phyloP scores from a whole-genome alignment of 768 basidiomycete genomes.

The Hericium rajendrae region DNA sequence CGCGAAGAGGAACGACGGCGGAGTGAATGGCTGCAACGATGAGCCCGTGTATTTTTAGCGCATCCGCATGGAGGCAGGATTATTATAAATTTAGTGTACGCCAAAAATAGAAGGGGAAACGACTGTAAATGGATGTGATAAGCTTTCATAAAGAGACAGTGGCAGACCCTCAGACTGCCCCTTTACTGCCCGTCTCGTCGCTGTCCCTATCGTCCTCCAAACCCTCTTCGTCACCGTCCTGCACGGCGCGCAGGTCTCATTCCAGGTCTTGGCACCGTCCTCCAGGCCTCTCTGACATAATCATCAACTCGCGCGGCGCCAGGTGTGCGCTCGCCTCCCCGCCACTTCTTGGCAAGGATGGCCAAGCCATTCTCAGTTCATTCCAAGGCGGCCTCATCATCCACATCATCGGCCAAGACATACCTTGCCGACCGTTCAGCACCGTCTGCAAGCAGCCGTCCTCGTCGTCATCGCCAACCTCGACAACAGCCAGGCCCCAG shows the following conservation, averaged over 20 bases:
- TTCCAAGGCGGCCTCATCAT: conserved; percentile 3
- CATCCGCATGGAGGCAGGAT: neutral
- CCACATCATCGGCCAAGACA: conserved; percentile 3
- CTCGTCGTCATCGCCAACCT: neutral
- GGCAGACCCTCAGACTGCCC: neutral
- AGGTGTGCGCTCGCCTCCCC: neutral
- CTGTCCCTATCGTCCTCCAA: neutral
- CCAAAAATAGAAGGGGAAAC: conserved; percentile 13
- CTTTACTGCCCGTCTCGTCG: neutral
- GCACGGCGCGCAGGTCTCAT: neutral
- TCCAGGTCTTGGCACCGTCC: neutral
- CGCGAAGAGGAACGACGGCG: conserved; percentile 52
- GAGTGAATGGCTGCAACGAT: conserved; percentile 14
- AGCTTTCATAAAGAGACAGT: neutral
- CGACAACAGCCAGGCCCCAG: neutral
- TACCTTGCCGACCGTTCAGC: neutral
- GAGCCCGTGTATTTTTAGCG: conserved; percentile 11
- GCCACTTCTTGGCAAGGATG: conserved; percentile 12
- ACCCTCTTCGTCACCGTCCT: neutral
- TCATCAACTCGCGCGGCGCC: conserved; percentile 1
- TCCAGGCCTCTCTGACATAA: conserved; percentile 7
- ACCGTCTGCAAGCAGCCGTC: neutral
- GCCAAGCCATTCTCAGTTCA: conserved; percentile 18
- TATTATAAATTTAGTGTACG: conserved; percentile 5
- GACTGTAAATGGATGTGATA: conserved; percentile 3